Evolutionary conservation across 345 rosid species (phyloP).

Genomic region (Adansonia digitata): DNA sequence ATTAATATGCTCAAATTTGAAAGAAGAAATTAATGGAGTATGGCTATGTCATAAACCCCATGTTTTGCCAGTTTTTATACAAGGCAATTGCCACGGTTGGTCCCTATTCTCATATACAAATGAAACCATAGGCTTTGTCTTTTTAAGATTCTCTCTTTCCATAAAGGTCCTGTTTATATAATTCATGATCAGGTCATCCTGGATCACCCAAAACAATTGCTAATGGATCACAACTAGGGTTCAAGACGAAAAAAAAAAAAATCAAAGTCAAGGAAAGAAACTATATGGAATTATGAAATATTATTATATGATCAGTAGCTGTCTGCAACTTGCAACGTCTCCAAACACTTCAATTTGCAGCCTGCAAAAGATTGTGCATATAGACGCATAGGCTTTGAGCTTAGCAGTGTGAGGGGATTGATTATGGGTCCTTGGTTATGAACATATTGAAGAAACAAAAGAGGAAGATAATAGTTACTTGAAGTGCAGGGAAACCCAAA

Average conservation of each 20-base stretch:
- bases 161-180: neutral
- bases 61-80: neutral
- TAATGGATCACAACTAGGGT: neutral
- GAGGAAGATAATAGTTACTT: neutral
- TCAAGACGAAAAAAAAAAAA: neutral
- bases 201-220: neutral
- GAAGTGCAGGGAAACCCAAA: neutral
- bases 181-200: neutral
- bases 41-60: neutral
- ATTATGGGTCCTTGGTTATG: neutral
- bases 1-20: too few species aligned
- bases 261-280: neutral
- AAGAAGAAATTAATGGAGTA: too few species aligned
- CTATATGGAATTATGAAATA: neutral
- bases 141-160: neutral
- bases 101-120: neutral
- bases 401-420: neutral
- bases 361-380: neutral
- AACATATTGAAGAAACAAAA: neutral
- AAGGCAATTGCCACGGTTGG: neutral
- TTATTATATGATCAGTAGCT: neutral
- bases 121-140: neutral
- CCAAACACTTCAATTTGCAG: neutral
- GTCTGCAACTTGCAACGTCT: slow-evolving; percentile 4
- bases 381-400: neutral